Conservation (phyloP, 805 yeast species). For the Pichia pseudocactophila region DNA sequence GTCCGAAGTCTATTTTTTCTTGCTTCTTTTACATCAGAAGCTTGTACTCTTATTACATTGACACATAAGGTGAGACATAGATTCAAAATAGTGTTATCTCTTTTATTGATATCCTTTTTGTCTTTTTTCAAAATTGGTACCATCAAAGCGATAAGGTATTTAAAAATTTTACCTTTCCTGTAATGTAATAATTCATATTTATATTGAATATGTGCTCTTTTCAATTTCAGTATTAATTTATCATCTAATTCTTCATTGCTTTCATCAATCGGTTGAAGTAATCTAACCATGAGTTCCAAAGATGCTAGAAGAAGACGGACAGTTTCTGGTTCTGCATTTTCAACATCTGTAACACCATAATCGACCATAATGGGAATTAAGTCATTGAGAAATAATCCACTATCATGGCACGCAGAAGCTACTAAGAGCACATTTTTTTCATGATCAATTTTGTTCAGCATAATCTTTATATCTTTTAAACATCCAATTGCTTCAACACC, state of each 20-base stretch:
- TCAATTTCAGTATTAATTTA: conserved; percentile 54
- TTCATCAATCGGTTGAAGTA: conserved; percentile 81
- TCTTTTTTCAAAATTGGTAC: conserved; percentile 48
- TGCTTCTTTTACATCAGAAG: conserved; percentile 40
- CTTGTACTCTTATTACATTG: conserved; percentile 72
- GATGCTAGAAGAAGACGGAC: conserved; percentile 56
- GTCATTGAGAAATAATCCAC: conserved; percentile 65
- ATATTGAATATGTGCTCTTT: conserved; percentile 59
- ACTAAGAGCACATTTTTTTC: conserved; percentile 63
- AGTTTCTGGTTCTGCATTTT: conserved; percentile 26
- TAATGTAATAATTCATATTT: conserved; percentile 57
- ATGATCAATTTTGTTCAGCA: conserved; percentile 83
- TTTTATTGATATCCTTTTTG: conserved; percentile 47
- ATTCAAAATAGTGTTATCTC: conserved; percentile 66
- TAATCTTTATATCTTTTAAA: conserved; percentile 75
- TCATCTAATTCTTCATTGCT: conserved; percentile 41
- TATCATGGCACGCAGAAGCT: conserved; percentile 79
- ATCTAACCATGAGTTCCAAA: conserved; percentile 69
- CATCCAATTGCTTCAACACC: conserved; percentile 89
- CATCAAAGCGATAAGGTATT: conserved; percentile 61
- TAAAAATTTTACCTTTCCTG: conserved; percentile 52
- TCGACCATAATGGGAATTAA: conserved; percentile 62
- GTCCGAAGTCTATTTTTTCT: conserved; percentile 18
- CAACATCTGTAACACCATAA: conserved; percentile 16
- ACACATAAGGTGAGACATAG: conserved; percentile 67